These are phyloP conservation scores for Vicia sativa DNA, from an alignment of 306 rosid species.

Conservation along the genomic window DNA sequence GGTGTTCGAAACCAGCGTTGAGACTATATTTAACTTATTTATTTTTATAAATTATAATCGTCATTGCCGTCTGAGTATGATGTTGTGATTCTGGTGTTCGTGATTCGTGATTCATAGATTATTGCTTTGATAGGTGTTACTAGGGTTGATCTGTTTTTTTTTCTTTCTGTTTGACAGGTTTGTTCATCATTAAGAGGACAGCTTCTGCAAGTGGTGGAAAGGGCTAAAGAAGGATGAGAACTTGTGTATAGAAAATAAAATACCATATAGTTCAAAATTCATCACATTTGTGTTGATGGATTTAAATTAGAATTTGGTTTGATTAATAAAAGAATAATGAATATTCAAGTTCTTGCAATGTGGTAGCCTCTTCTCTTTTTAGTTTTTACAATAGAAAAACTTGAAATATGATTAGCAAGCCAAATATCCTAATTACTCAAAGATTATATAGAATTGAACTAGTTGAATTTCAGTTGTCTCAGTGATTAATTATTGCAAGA, in stretches of 20 bases:
- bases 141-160: not conserved
- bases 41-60: too few species aligned
- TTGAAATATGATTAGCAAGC: not conserved
- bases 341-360: not conserved
- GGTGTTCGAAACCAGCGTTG: too few species aligned
- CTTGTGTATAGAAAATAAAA: not conserved
- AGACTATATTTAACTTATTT: too few species aligned
- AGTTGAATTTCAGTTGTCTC: too few species aligned
- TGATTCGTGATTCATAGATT: not conserved
- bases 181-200: slow-evolving; percentile 57
- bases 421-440: not conserved
- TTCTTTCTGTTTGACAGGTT: slow-evolving; percentile 50
- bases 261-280: not conserved
- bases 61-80: too few species aligned
- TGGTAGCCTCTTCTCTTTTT: not conserved
- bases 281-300: slow-evolving; percentile 21
- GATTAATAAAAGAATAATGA: slow-evolving; percentile 26
- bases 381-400: not conserved
- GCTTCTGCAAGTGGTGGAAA: slow-evolving; percentile 53
- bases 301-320: slow-evolving; percentile 32
- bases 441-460: too few species aligned
- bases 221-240: slow-evolving; percentile 43
- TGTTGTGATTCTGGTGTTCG: too few species aligned
- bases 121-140: not conserved
- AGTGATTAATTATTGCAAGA: too few species aligned